phyloP scores from a whole-genome alignment of 306 rosid genomes.

The Ormosia semicastrata region DNA sequence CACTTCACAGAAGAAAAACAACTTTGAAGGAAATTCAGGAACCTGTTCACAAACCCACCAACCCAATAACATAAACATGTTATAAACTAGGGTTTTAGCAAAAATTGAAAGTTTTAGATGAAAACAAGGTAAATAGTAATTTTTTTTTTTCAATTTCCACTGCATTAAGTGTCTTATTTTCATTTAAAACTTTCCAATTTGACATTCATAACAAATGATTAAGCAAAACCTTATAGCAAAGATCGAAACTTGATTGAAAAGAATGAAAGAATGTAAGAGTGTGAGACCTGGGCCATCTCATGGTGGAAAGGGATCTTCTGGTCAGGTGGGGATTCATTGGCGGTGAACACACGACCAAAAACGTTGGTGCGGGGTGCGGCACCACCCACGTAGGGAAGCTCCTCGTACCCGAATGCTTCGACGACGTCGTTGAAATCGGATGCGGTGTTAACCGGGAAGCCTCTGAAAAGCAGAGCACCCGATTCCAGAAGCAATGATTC shows the following conservation, averaged over 20 bases:
- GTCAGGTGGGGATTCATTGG: slow-evolving; percentile 91
- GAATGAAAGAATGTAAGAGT: not conserved
- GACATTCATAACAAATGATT: too few species aligned
- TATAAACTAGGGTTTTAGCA: too few species aligned
- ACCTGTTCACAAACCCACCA: slow-evolving; percentile 44
- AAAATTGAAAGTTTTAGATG: too few species aligned
- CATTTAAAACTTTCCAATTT: too few species aligned
- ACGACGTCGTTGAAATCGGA: slow-evolving; percentile 81
- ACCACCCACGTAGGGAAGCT: slow-evolving; percentile 90
- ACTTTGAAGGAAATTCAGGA: slow-evolving; percentile 72
- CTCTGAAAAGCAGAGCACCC: slow-evolving; percentile 70
- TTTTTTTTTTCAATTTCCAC: too few species aligned
- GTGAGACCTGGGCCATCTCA: slow-evolving; percentile 77
- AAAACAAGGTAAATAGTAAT: too few species aligned
- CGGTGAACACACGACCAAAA: slow-evolving; percentile 82
- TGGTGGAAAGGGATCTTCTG: slow-evolving; percentile 89
- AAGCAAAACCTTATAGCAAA: not conserved
- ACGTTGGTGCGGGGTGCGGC: slow-evolving; percentile 77
- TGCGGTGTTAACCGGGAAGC: slow-evolving; percentile 51
- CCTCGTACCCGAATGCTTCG: slow-evolving; percentile 71
- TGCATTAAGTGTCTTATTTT: too few species aligned
- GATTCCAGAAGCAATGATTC: slow-evolving; percentile 57
- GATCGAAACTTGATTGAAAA: not conserved
- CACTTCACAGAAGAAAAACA: slow-evolving; percentile 88
- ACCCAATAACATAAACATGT: not conserved